A percentile compares a stretch with the other conserved stretches of the same genome.
Conservation (phyloP, 2,329 filamentous ascomycete genomes). For the Colletotrichum shisoi region DNA sequence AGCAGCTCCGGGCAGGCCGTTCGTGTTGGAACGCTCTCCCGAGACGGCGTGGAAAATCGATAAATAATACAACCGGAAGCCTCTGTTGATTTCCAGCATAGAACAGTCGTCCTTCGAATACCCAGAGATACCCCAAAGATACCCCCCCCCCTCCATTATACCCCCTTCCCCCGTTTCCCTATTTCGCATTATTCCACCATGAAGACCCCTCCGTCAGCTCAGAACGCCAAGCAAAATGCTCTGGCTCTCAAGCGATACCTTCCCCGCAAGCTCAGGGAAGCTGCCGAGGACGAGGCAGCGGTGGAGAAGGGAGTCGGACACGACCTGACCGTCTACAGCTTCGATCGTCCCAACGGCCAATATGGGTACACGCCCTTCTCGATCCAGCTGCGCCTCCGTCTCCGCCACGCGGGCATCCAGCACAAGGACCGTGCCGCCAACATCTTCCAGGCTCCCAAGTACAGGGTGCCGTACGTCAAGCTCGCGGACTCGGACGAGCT, state of each 20-base stretch:
- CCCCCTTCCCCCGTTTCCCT: no score
- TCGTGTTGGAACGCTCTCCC: constrained; percentile 9
- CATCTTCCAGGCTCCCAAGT: constrained; percentile 40
- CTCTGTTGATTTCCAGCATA: constrained; percentile 23
- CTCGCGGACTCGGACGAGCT: constrained; percentile 40
- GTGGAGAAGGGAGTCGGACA: constrained; percentile 38
- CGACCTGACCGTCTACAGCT: constrained; percentile 40
- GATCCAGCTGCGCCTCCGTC: constrained; percentile 41
- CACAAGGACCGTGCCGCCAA: constrained; percentile 39
- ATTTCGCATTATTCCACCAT: constrained; percentile 23
- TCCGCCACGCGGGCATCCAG: constrained; percentile 40
- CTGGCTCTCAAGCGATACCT: constrained; percentile 36
- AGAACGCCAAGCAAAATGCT: constrained; percentile 38
- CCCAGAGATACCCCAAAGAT: constrained; percentile 36
- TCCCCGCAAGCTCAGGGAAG: constrained; percentile 36
- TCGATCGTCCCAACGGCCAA: constrained; percentile 38
- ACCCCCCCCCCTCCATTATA: not conserved
- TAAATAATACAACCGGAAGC: constrained; percentile 36
- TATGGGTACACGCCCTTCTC: constrained; percentile 41
- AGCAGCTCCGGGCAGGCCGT: constrained; percentile 35
- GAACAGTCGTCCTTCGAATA: constrained; percentile 35
- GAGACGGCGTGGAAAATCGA: constrained; percentile 25
- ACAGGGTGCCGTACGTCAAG: constrained; percentile 41
- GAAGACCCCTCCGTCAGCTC: constrained; percentile 32
- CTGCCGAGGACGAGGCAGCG: constrained; percentile 38